Evolutionary conservation across 2,329 filamentous ascomycete genomes (phyloP).

Genomic region (Penicillium psychrosexuale): DNA sequence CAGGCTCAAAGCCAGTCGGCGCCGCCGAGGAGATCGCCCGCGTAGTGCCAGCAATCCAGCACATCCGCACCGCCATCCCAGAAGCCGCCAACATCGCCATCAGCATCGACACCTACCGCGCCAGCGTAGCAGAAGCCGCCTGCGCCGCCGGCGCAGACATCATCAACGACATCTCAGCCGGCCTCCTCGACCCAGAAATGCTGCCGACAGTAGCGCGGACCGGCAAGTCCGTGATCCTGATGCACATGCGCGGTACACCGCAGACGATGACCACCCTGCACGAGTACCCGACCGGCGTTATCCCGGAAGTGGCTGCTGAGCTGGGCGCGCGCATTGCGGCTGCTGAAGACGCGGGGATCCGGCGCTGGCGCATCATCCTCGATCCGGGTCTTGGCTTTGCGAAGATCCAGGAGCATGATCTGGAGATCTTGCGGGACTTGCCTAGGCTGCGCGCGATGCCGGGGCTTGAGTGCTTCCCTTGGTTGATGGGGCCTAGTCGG

Average conservation of each 20-base stretch:
- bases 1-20: constrained; percentile 65
- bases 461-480: constrained; percentile 64
- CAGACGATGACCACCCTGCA: constrained; percentile 72
- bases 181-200: constrained; percentile 75
- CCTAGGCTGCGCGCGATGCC: constrained; percentile 54
- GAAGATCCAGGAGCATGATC: constrained; percentile 76
- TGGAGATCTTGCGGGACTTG: constrained; percentile 70
- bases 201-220: constrained; percentile 72
- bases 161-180: constrained; percentile 91
- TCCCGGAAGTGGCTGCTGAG: constrained; percentile 64
- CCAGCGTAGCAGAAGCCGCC: constrained; percentile 73
- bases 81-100: constrained; percentile 65
- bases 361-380: constrained; percentile 89
- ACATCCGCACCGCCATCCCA: constrained; percentile 64
- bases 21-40: constrained; percentile 72
- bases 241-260: constrained; percentile 92
- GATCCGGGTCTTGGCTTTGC: constrained; percentile 95
- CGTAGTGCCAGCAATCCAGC: constrained; percentile 72
- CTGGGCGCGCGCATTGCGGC: constrained; percentile 66
- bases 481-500: constrained; percentile 83
- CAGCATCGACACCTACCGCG: constrained; percentile 90
- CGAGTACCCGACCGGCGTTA: constrained; percentile 66
- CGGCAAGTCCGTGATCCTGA: constrained; percentile 75
- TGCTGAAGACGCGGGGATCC: constrained; percentile 77
- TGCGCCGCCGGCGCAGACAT: constrained; percentile 80